phyloP scores from a whole-genome alignment of 768 basidiomycete species.

The Pulveroboletus ravenelii region DNA sequence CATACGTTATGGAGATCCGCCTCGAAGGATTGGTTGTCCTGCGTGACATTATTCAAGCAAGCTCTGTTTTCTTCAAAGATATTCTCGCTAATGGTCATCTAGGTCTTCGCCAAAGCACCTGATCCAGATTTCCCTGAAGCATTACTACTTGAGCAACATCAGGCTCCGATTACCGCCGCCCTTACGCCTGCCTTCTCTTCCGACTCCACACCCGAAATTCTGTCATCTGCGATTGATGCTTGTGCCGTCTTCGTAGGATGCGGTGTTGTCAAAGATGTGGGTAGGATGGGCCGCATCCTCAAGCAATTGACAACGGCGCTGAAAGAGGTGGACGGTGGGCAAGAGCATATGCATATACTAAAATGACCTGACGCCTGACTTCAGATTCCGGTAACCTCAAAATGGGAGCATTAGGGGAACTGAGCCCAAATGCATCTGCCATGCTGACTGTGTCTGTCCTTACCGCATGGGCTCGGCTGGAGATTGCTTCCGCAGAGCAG shows the following conservation, averaged over 20 bases:
- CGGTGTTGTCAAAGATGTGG: constrained; percentile 87
- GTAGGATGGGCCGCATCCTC: constrained; percentile 89
- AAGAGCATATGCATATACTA: neutral
- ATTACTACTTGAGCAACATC: constrained; percentile 90
- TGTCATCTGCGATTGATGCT: constrained; percentile 87
- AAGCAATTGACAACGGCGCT: constrained; percentile 84
- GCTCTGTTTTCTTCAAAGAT: constrained; percentile 1
- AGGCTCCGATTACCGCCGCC: constrained; percentile 96
- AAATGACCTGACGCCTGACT: constrained; percentile 7
- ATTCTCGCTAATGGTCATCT: constrained; percentile 4
- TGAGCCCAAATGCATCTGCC: constrained; percentile 91
- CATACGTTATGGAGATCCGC: constrained; percentile 93
- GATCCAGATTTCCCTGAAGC: constrained; percentile 93
- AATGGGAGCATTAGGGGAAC: constrained; percentile 79
- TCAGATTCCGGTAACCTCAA: constrained; percentile 79
- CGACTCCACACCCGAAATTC: constrained; percentile 92
- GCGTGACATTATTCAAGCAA: constrained; percentile 86
- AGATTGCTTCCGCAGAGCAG: constrained; percentile 71
- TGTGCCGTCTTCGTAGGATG: constrained; percentile 95
- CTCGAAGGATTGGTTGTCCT: constrained; percentile 87
- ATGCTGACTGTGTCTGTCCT: constrained; percentile 91
- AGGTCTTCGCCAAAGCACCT: constrained; percentile 83
- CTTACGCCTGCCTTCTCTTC: constrained; percentile 94
- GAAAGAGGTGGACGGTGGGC: constrained; percentile 81
- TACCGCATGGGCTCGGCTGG: constrained; percentile 93